Conservation (phyloP, 768 basidiomycete genomes). For the Leccinum imitatum region DNA sequence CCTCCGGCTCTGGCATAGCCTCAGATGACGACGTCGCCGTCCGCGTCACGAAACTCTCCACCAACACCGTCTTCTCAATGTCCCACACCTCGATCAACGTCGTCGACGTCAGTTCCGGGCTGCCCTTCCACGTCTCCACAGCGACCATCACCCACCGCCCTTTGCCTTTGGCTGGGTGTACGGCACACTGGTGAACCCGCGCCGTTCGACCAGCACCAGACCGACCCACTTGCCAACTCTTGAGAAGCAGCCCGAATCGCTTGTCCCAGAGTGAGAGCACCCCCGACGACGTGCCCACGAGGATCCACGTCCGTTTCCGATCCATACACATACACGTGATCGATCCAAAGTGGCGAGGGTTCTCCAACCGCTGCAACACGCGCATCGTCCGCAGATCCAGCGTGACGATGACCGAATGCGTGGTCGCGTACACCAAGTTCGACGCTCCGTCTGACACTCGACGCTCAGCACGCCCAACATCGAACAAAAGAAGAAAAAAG, state of each 20-base stretch:
- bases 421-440: conserved; percentile 83
- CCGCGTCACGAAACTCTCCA: conserved; percentile 76
- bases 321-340: conserved; percentile 86
- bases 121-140: conserved; percentile 50
- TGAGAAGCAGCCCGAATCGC: conserved; percentile 85
- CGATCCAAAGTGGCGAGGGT: conserved; percentile 83
- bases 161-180: conserved; percentile 85
- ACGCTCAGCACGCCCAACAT: background rate
- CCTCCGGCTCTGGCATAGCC: conserved; percentile 52
- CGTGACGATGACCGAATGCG: conserved; percentile 69
- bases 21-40: conserved; percentile 45
- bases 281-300: conserved; percentile 85
- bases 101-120: conserved; percentile 42
- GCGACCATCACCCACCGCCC: conserved; percentile 92
- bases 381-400: conserved; percentile 87
- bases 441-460: conserved; percentile 61
- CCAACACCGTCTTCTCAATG: conserved; percentile 73
- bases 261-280: conserved; percentile 92
- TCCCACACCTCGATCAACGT: conserved; percentile 87
- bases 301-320: conserved; percentile 81
- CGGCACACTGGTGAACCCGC: conserved; percentile 68
- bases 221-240: conserved; percentile 79
- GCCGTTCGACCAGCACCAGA: conserved; percentile 50
- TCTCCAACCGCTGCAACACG: conserved; percentile 71
- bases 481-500: background rate